These are phyloP conservation scores for Puccinia brachypodii DNA, from an alignment of 1,284 basidiomycete genomes.

Conservation along the genomic window DNA sequence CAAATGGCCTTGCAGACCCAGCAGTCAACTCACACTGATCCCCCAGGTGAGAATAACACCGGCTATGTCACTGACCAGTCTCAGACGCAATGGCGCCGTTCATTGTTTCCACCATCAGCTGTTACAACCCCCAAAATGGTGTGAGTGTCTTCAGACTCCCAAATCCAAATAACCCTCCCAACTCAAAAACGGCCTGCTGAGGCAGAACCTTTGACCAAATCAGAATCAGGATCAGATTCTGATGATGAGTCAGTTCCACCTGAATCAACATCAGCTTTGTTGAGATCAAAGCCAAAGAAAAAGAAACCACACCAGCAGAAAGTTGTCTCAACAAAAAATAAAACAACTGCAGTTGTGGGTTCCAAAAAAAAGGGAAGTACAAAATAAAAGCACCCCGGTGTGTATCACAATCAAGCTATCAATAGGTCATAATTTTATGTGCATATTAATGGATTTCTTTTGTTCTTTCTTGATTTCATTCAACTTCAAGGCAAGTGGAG, in stretches of 20 bases:
- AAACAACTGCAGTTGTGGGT: background rate
- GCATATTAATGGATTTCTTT: background rate
- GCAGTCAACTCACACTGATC: no score
- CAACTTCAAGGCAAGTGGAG: background rate
- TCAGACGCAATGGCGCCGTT: no score
- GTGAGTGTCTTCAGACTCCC: background rate
- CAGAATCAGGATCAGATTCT: background rate
- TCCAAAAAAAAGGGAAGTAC: background rate
- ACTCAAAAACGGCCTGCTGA: background rate
- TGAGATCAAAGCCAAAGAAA: background rate
- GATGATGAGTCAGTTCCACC: background rate
- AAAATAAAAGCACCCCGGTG: background rate
- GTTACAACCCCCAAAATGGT: background rate
- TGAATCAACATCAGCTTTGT: background rate
- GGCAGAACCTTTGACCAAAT: background rate
- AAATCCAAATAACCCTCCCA: background rate
- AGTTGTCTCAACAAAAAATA: background rate
- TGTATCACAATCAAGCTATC: no score
- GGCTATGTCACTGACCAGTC: no score
- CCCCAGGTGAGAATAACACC: no score
- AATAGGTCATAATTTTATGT: no score
- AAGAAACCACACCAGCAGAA: background rate
- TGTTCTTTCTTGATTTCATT: background rate
- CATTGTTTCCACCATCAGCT: background rate
- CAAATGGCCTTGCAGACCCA: no score